A percentile compares a stretch with the other conserved stretches of the same genome.
These are phyloP conservation scores for Austroboletus eburneus DNA, from an alignment of 768 basidiomycete species.

Conservation along the genomic window DNA sequence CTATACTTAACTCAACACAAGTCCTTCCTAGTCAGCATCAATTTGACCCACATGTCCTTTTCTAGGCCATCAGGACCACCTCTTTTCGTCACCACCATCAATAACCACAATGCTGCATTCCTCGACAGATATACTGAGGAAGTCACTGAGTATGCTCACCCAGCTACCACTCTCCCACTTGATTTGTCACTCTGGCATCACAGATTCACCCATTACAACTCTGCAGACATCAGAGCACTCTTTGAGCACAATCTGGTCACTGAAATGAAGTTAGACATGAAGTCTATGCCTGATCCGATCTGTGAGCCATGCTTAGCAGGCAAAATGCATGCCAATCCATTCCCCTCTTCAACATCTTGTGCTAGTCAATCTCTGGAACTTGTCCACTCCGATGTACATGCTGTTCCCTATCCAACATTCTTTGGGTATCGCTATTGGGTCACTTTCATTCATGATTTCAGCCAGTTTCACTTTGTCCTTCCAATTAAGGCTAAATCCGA, in stretches of 20 bases:
- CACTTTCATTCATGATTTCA: slow-evolving; percentile 9
- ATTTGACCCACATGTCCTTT: not conserved
- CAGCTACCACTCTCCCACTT: slow-evolving; percentile 5
- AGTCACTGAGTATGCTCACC: not conserved
- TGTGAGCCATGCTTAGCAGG: slow-evolving; percentile 10
- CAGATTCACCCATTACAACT: not conserved
- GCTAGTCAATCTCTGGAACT: not conserved
- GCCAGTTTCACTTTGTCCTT: slow-evolving; percentile 14
- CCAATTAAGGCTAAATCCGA: slow-evolving; percentile 21
- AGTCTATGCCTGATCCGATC: not conserved
- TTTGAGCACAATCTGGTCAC: not conserved
- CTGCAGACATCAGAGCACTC: not conserved
- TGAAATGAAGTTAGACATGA: not conserved
- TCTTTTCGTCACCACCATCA: slow-evolving; percentile 9
- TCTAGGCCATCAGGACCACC: not conserved
- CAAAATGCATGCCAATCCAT: slow-evolving; percentile 20
- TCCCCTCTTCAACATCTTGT: not conserved
- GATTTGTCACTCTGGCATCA: slow-evolving; percentile 20
- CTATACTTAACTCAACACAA: slow-evolving; percentile 8
- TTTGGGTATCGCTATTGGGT: slow-evolving; percentile 8
- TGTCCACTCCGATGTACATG: slow-evolving; percentile 23
- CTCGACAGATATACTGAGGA: slow-evolving; percentile 15
- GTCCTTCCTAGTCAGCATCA: slow-evolving; percentile 6
- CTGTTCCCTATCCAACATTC: slow-evolving; percentile 3
- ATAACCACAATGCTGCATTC: slow-evolving; percentile 15